Base-by-base conservation (phyloP, 192 early-diverging fungal species). In the Pilaira anomala region DNA sequence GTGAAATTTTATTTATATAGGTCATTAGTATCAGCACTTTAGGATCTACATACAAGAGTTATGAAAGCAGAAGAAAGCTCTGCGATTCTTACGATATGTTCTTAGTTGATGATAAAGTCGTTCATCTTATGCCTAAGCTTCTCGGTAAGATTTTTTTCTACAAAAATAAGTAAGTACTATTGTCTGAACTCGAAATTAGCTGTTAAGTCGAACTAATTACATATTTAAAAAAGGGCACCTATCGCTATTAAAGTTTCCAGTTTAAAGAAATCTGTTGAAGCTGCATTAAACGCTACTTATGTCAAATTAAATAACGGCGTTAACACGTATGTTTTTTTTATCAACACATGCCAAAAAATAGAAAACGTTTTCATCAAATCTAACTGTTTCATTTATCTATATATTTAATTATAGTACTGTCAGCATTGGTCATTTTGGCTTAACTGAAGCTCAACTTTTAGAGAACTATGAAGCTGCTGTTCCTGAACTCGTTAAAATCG, bases 61-160 rank as follows among this genome's bases (percentile, higher is more conserved):
- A 85, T 69, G 93, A 98, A 75, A 83, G 88, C 18, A 89, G 85
- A 75, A 84, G 94, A 68, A 77, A 87, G 62, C 83, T 97, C 19
- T 76, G 83, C 54, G 72, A 72, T 24, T 79, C 82, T 2, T 96
- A 92, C 69, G 89, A 93, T 49, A 68, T 96, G 64, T 98, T 98
- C 66, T 76, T 97, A 61, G 83, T 90, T 16, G 95, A 97, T 77
- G 91, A 94, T 30, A 82, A 89, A 12, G 76, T 98, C 14, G 51
- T 95, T 30, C 74, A 80, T 48, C 64, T 88, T 5, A 75, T 98
- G 65, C 94, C 95, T 8, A 83, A 86, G 54, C 54, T 87, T 39
- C 71, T 98, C 26, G 96, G 94, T 21, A 91, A 91, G 73, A 77
- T 80, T 48, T 95, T 98, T 69, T 93, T 93, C 68, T 54, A 77